Conservation (phyloP, 163 green algal genomes). For the Coccomyxa subellipsoidea region DNA sequence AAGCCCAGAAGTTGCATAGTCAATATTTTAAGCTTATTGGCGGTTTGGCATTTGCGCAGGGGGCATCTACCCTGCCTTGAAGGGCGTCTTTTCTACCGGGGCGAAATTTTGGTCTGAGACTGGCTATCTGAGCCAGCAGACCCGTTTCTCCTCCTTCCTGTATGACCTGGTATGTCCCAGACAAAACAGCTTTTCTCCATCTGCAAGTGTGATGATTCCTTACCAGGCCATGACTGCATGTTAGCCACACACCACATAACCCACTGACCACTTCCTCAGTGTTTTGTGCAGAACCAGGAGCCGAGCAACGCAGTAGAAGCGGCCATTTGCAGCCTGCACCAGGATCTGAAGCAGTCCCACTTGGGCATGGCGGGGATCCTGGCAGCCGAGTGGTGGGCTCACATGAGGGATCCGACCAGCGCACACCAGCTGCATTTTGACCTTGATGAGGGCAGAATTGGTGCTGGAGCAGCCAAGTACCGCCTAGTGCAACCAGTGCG, state of each 20-base stretch:
- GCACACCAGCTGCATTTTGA: constrained; percentile 35
- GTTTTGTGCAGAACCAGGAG: neutral
- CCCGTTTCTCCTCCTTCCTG: constrained; percentile 23
- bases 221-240: neutral
- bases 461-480: constrained; percentile 8
- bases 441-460: constrained; percentile 18
- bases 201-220: neutral
- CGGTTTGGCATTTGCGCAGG: neutral
- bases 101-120: constrained; percentile 16
- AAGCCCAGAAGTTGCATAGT: neutral
- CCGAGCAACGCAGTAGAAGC: constrained; percentile 8
- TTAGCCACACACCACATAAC: too few relatives aligned
- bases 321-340: constrained; percentile 1
- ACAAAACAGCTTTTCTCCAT: too few relatives aligned
- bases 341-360: neutral
- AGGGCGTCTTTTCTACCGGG: neutral
- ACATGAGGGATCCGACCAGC: neutral
- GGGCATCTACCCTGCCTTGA: neutral
- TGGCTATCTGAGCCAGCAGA: constrained; percentile 11
- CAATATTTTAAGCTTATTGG: neutral
- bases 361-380: neutral
- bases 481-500: constrained; percentile 14
- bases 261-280: too few relatives aligned
- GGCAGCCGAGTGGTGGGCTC: constrained; percentile 13
- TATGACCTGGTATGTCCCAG: constrained; percentile 17